Conservation (phyloP, 2,329 filamentous ascomycete genomes). For the Fonsecaea pedrosoi region DNA sequence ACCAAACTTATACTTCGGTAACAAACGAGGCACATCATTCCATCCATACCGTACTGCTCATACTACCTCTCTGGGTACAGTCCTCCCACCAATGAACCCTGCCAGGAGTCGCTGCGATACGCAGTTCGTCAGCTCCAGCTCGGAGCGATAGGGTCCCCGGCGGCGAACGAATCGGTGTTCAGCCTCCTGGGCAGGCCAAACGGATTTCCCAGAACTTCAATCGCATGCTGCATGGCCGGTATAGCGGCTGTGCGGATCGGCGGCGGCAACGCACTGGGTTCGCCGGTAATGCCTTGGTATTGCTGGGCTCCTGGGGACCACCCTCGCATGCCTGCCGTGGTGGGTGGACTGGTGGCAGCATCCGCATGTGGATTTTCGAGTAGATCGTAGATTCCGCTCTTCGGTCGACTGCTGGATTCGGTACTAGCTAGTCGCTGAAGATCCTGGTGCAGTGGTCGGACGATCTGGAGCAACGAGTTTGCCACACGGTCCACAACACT, state of each 20-base stretch:
- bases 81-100: not conserved
- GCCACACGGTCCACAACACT: slow-evolving; percentile 23
- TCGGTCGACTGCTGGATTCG: not conserved
- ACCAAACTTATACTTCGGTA: not conserved
- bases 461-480: slow-evolving; percentile 23
- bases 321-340: not conserved
- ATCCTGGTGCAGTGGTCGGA: slow-evolving; percentile 23
- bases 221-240: slow-evolving; percentile 20
- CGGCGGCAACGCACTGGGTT: not conserved
- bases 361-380: slow-evolving; percentile 16
- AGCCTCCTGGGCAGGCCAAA: slow-evolving; percentile 16
- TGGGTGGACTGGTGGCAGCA: not conserved
- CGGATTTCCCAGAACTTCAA: slow-evolving; percentile 21
- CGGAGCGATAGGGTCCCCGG: slow-evolving; percentile 12
- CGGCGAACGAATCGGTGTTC: slow-evolving; percentile 10
- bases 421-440: slow-evolving; percentile 17
- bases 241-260: slow-evolving; percentile 16
- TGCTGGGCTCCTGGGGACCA: not conserved
- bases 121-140: slow-evolving; percentile 13
- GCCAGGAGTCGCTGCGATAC: not conserved
- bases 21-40: not conserved
- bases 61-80: not conserved
- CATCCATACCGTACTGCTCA: not conserved
- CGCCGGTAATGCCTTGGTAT: not conserved
- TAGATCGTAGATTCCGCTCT: slow-evolving; percentile 20